Evolutionary conservation across 2,329 filamentous ascomycete genomes (phyloP).

Genomic region (Blastomyces emzantsi): DNA sequence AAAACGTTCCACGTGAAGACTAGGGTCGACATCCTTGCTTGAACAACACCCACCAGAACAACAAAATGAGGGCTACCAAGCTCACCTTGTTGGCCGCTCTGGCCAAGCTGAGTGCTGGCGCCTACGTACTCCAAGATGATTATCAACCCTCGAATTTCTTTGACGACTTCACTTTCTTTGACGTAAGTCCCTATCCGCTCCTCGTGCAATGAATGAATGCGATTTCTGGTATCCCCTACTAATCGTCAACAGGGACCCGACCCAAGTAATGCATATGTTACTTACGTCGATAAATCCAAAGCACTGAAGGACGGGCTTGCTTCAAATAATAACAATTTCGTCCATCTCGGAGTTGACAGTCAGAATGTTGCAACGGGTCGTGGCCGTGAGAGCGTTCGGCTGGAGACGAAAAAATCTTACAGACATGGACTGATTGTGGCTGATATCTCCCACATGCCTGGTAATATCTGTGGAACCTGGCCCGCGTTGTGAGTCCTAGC

Average conservation of each 20-base stretch:
- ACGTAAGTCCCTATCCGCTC: constrained; percentile 26
- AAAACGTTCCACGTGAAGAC: constrained; percentile 9
- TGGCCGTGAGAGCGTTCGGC: constrained; percentile 61
- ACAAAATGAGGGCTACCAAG: constrained; percentile 20
- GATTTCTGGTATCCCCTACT: neutral
- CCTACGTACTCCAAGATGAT: constrained; percentile 16
- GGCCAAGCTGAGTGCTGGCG: constrained; percentile 23
- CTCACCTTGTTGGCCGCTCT: constrained; percentile 44
- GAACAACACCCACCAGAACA: constrained; percentile 1
- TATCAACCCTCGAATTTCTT: constrained; percentile 36
- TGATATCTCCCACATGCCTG: constrained; percentile 66
- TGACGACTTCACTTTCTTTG: constrained; percentile 45
- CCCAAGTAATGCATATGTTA: constrained; percentile 66
- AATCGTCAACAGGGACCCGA: constrained; percentile 40
- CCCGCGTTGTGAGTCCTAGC: constrained; percentile 49
- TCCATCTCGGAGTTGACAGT: constrained; percentile 64
- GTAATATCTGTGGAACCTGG: constrained; percentile 61
- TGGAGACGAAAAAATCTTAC: constrained; percentile 57
- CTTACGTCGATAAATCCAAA: constrained; percentile 53
- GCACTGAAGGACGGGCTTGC: constrained; percentile 53
- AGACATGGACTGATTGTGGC: constrained; percentile 60
- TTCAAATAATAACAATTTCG: constrained; percentile 44
- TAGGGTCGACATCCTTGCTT: constrained; percentile 3
- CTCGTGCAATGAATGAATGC: too few relatives aligned
- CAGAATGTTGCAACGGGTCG: constrained; percentile 44